A percentile compares a stretch with the other conserved stretches of the same genome.
Evolutionary conservation across 345 rosid genomes (phyloP).

Genomic region (Corymbia maculata): DNA sequence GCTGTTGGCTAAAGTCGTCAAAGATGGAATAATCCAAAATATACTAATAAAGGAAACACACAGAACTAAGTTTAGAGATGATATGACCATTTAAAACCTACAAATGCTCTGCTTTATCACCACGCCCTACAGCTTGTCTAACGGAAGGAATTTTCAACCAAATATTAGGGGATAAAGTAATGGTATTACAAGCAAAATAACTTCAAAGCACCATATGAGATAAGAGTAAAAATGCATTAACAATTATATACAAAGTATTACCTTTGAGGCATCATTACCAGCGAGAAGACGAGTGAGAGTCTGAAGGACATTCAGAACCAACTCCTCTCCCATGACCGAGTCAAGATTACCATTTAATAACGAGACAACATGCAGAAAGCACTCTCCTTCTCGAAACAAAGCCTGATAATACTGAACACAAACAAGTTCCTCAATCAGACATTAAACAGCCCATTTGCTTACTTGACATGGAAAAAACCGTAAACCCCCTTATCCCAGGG

Average conservation of each 20-base stretch:
- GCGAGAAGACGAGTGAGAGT: constrained; percentile 79
- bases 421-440: background rate
- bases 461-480: background rate
- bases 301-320: constrained; percentile 82
- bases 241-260: constrained; percentile 9
- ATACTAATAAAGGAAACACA: background rate
- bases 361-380: constrained; percentile 92
- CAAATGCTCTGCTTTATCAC: background rate
- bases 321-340: constrained; percentile 64
- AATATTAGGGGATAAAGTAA: background rate
- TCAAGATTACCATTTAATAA: constrained; percentile 82
- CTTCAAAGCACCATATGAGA: background rate
- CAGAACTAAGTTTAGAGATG: background rate
- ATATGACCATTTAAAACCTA: background rate
- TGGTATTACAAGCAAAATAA: background rate
- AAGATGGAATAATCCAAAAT: background rate
- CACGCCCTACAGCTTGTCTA: background rate
- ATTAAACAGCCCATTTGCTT: background rate
- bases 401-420: constrained; percentile 76
- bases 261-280: constrained; percentile 83
- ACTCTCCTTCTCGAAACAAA: constrained; percentile 81
- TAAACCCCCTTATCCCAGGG: background rate
- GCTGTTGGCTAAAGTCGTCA: background rate
- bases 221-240: background rate
- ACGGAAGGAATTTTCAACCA: background rate